Percentiles rank a stretch among this genome's conserved stretches.
Evolutionary conservation across 1,284 basidiomycete species (phyloP).

Genomic region (Xanthoconium separans): DNA sequence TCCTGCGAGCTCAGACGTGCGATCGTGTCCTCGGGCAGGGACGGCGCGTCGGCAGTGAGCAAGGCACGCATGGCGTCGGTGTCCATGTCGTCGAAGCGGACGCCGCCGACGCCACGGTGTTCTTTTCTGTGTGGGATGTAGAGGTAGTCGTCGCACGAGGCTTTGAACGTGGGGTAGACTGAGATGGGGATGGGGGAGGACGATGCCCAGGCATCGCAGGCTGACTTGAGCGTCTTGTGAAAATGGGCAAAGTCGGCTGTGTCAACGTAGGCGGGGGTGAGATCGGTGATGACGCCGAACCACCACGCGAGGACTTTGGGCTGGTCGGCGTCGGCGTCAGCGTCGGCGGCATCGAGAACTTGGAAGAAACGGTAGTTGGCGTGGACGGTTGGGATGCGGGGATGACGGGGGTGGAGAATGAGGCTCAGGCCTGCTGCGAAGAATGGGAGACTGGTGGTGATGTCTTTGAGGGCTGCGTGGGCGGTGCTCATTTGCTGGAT

Average conservation of each 20-base stretch:
- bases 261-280: constrained; percentile 86
- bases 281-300: constrained; percentile 93
- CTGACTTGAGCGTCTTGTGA: constrained; percentile 74
- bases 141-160: constrained; percentile 97
- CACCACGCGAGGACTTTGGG: constrained; percentile 82
- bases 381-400: constrained; percentile 86
- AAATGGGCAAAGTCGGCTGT: constrained; percentile 85
- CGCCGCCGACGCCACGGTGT: constrained; percentile 88
- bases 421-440: constrained; percentile 87
- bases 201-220: constrained; percentile 71
- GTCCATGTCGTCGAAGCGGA: constrained; percentile 92
- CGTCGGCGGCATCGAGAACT: constrained; percentile 33
- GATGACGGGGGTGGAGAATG: constrained; percentile 92
- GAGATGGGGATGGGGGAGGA: constrained; percentile 2
- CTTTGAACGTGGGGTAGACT: constrained; percentile 78
- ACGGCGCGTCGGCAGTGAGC: constrained; percentile 17
- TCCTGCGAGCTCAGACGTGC: constrained; percentile 45
- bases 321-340: too few species aligned
- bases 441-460: constrained; percentile 71
- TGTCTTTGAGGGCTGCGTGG: constrained; percentile 66
- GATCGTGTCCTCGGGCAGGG: constrained; percentile 38
- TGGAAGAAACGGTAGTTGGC: constrained; percentile 98
- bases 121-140: constrained; percentile 86
- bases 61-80: constrained; percentile 45
- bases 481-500: constrained; percentile 92